Evolutionary conservation across 768 basidiomycete genomes (phyloP), one percentile per base, ranked within the genome.

Genomic region (Galerina marginata): DNA sequence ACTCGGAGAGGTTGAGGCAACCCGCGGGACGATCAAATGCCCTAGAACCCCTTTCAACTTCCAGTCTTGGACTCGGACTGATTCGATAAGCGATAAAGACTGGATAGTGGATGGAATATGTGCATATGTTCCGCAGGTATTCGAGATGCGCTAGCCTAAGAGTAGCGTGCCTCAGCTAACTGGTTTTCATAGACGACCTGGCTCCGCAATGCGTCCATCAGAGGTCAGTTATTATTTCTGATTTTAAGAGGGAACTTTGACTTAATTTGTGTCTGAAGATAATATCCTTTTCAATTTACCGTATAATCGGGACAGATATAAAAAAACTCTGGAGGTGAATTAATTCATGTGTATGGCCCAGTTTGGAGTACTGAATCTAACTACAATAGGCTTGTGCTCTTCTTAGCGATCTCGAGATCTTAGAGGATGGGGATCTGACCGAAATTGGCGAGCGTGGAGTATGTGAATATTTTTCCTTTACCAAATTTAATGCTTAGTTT

Each of bases 381-480:
- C 3, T 26, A 20, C 3, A 23, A 7, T 48, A 83, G 82, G 80
- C 73, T 16, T 84, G 82, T 61, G 91, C 92, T 1, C 78, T 95
- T 23, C 75, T 88, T 20, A 83, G 78, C 55, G 93, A 95, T 67
- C 77, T 95, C 38, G 83, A 86, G 46, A 93, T 94, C 58, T 77
- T 95, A 10, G 93, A 94, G 69, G 93, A 95, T 65, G 92, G 92
- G 1, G 92, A 95, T 64, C 87, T 90, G 62, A 86, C 91, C 0
- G 92, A 94, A 72, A 93, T 94, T 55, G 92, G 92, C 14, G 92
- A 93, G 75, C 87, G 90, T 40, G 92, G 92, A 20, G 92, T 91
- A 68, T 43, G 77, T 38, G 9, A 23, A 68, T 38, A 11, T 15
- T 6, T 42, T n/a, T 56, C n/a, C 37, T 40, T 4, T 38, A 15